These are phyloP conservation scores for Musa acuminata DNA, from an alignment of 176 grass and related monocot genomes.

Conservation along the genomic window DNA sequence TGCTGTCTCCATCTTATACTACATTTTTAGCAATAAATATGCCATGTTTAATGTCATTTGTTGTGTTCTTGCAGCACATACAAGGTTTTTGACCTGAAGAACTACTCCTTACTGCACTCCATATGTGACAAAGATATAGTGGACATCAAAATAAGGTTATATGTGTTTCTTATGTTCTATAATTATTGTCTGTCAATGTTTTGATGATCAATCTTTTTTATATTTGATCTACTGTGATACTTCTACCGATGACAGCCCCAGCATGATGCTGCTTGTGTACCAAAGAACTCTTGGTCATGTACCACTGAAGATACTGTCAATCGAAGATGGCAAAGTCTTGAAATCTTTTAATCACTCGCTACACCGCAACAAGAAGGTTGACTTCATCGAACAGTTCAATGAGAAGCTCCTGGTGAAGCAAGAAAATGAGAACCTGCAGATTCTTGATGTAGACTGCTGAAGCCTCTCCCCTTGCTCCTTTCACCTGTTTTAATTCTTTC, in stretches of 20 bases:
- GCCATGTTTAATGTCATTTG: conserved; percentile 18
- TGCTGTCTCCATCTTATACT: not conserved
- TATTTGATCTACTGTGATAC: conserved; percentile 1
- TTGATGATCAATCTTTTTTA: conserved; percentile 1
- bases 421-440: conserved; percentile 74
- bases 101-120: conserved; percentile 62
- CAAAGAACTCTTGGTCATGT: conserved; percentile 36
- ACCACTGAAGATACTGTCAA: conserved; percentile 49
- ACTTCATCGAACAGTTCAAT: conserved; percentile 75
- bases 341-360: conserved; percentile 58
- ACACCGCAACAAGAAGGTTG: conserved; percentile 58
- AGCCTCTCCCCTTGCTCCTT: not conserved
- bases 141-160: conserved; percentile 78
- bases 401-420: conserved; percentile 68
- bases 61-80: conserved; percentile 43
- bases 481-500: not conserved
- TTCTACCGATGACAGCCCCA: conserved; percentile 31
- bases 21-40: not conserved
- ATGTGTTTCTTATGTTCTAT: not conserved
- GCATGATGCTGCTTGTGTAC: conserved; percentile 68
- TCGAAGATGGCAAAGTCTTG: conserved; percentile 53
- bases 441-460: conserved; percentile 42
- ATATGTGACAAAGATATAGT: conserved; percentile 60
- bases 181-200: conserved; percentile 1
- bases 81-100: conserved; percentile 83